Evolutionary conservation across 805 yeast genomes (phyloP).

Genomic region (Yarrowia sp.): DNA sequence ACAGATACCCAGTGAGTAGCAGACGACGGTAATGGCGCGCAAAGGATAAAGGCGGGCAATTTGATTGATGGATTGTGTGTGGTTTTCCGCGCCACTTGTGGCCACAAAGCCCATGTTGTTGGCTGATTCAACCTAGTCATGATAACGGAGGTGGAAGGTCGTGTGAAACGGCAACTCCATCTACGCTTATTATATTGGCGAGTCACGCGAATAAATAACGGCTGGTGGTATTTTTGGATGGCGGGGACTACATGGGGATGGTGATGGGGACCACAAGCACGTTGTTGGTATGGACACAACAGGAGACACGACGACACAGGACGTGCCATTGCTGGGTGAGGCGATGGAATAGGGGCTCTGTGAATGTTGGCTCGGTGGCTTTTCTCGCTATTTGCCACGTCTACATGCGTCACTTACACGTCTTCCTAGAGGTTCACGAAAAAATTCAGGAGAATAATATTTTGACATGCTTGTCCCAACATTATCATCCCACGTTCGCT

Average conservation of each 20-base stretch:
- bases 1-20: slow-evolving; percentile 27
- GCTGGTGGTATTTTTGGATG: too few relatives aligned
- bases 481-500: not conserved
- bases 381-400: not conserved
- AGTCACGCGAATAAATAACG: too few relatives aligned
- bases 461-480: not conserved
- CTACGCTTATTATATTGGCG: too few relatives aligned
- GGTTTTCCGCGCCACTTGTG: not conserved
- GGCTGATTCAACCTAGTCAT: not conserved
- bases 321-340: too few relatives aligned
- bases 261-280: too few relatives aligned
- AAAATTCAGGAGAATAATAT: slow-evolving; percentile 13
- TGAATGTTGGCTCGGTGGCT: not conserved
- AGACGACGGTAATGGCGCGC: not conserved
- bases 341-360: not conserved
- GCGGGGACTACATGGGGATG: too few relatives aligned
- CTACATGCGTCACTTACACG: not conserved
- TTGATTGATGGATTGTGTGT: not conserved
- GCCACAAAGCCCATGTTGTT: not conserved
- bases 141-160: not conserved
- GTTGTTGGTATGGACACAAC: too few relatives aligned
- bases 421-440: not conserved
- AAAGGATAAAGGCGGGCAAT: not conserved
- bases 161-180: too few relatives aligned
- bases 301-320: too few relatives aligned